Conservation (phyloP, 768 basidiomycete species). For the Termitomyces titanicus region DNA sequence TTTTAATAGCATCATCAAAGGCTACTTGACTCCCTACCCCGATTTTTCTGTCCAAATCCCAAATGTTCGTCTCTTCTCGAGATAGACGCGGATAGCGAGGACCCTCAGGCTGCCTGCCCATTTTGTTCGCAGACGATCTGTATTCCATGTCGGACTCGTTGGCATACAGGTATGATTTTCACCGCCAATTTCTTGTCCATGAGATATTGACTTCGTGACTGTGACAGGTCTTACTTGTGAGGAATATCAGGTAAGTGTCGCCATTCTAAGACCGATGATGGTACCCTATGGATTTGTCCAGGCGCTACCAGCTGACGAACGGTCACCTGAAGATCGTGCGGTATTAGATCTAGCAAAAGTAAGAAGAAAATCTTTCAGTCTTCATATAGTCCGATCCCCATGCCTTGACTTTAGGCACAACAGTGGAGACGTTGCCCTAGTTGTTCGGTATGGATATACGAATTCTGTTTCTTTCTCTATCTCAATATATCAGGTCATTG, state of each 20-base stretch:
- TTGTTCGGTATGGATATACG: constrained; percentile 17
- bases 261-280: too few species aligned
- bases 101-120: constrained; percentile 31
- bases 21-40: constrained; percentile 29
- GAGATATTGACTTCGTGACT: too few species aligned
- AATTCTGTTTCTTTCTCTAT: not conserved
- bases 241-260: constrained; percentile 10
- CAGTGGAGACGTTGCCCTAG: constrained; percentile 38
- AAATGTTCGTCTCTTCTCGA: constrained; percentile 33
- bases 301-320: constrained; percentile 32
- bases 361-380: not conserved
- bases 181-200: not conserved
- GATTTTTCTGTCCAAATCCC: constrained; percentile 34
- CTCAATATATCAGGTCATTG: constrained; percentile 16
- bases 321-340: constrained; percentile 34
- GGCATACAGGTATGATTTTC: constrained; percentile 28
- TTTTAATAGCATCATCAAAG: constrained; percentile 29
- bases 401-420: constrained; percentile 21
- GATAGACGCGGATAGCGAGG: constrained; percentile 27
- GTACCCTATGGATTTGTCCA: constrained; percentile 10
- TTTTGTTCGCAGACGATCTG: constrained; percentile 29
- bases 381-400: not conserved
- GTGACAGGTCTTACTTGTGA: constrained; percentile 7
- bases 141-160: constrained; percentile 29
- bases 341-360: constrained; percentile 31